Conservation (phyloP, 2,329 filamentous ascomycete genomes). For the Fusarium beomiforme region DNA sequence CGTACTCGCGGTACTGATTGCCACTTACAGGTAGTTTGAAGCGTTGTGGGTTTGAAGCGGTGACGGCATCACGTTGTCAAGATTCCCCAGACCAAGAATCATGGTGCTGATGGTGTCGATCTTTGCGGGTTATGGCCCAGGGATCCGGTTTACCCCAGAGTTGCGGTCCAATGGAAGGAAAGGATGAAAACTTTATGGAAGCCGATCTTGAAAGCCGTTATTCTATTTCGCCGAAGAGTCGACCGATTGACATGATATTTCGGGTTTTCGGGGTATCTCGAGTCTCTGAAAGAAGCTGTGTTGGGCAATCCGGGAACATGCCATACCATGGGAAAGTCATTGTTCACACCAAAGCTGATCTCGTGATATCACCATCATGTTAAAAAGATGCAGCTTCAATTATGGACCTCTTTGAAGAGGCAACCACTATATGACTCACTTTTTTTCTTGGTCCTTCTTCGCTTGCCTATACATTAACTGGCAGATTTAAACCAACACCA, state of each 20-base stretch:
- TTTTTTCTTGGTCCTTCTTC: background rate
- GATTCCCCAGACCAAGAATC: background rate
- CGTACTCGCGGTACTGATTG: background rate
- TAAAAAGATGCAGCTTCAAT: too few species aligned
- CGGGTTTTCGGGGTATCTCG: slow-evolving; percentile 25
- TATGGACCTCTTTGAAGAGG: too few species aligned
- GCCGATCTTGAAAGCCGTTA: background rate
- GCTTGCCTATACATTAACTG: background rate
- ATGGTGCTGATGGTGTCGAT: slow-evolving; percentile 20
- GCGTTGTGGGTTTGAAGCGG: background rate
- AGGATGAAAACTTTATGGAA: background rate
- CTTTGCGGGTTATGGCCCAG: slow-evolving; percentile 9
- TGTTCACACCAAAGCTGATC: background rate
- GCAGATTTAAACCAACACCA: background rate
- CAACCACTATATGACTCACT: too few species aligned
- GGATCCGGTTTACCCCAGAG: slow-evolving; percentile 18
- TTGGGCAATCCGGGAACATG: too few species aligned
- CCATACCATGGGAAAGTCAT: background rate
- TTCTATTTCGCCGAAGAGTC: background rate
- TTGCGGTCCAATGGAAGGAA: slow-evolving; percentile 8
- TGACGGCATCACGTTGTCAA: slow-evolving; percentile 18
- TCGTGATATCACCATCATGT: background rate
- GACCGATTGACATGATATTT: background rate
- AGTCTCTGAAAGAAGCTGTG: too few species aligned
- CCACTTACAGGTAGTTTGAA: background rate